Base-by-base conservation (phyloP, 495 filamentous ascomycete genomes). In the Penicillium diatomitis region DNA sequence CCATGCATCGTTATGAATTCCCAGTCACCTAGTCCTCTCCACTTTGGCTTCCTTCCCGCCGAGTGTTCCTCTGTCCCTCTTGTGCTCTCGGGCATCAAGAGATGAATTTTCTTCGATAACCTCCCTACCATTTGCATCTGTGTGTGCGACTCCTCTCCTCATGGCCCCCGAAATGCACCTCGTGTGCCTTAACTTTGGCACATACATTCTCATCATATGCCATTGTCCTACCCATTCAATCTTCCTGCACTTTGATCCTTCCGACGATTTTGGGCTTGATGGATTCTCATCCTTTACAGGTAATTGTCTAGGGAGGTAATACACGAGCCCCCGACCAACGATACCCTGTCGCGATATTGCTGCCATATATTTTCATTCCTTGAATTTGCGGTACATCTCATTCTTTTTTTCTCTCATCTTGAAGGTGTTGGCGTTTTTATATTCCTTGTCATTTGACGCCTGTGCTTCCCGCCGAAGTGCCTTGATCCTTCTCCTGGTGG, bases 291-390 rank as follows among this genome's bases (percentile, higher is more conserved):
- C 52, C 50, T 57, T 64, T 43, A 36, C 44, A 41, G 64, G 69
- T 64, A 60, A 68, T 71, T 70, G 68, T 55, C 59, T 62, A 60
- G 57, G 69, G 69, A 46, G 69, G 72, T 65, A 62, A 72, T 71
- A 74, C 52, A 74, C 68, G 71, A 68, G 62, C 72, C 64, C 62
- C 66, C 69, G 64, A 50, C 60, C 69, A 74, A 72, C 68, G 67
- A 74, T 71, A 70, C 66, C 66, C 58, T 70, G 58, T 68, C 44
- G 44, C 46, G 56, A 49, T 64, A 61, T 57, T 70, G 58, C 67
- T 42, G 44, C 46, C 57, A 49, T 64, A 60, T 57, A 53, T 49
- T 54, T 50, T 53, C 39, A 50, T 47, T 54, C 45, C 45, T 53
- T 38, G 50, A 33, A 47, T 58, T 44, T 42, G 54, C 38, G 42